Evolutionary conservation across 331 rosid genomes (phyloP).

Genomic region (Pyrus hybrid): DNA sequence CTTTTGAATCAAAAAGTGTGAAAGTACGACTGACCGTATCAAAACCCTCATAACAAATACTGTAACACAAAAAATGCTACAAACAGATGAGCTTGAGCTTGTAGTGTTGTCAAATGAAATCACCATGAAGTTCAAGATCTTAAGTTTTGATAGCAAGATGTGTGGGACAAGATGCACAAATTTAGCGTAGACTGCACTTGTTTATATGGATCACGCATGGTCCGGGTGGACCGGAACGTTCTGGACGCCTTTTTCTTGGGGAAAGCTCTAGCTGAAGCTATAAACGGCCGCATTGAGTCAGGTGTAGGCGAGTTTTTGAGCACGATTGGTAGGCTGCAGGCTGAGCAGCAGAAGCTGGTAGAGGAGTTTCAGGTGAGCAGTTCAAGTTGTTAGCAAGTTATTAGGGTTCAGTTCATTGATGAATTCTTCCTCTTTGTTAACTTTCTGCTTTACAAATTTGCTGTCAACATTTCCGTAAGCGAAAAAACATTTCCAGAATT

Average conservation of each 20-base stretch:
- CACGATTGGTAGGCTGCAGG: slow-evolving; percentile 71
- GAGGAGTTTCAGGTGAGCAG: slow-evolving; percentile 59
- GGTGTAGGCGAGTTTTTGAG: slow-evolving; percentile 68
- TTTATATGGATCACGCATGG: too few species aligned
- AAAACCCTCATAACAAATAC: too few species aligned
- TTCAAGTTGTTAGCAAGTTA: background rate
- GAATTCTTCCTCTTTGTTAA: background rate
- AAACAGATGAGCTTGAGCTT: too few species aligned
- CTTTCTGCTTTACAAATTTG: background rate
- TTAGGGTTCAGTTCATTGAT: background rate
- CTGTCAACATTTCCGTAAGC: background rate
- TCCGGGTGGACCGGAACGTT: background rate
- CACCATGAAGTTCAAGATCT: too few species aligned
- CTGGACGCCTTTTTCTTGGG: slow-evolving; percentile 90
- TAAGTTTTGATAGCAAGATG: too few species aligned
- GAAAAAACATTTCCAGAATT: background rate
- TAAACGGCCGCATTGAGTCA: slow-evolving; percentile 78
- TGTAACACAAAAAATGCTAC: too few species aligned
- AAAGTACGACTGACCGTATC: too few species aligned
- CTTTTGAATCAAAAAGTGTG: too few species aligned
- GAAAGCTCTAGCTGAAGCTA: slow-evolving; percentile 77
- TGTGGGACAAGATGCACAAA: too few species aligned
- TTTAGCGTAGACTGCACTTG: too few species aligned
- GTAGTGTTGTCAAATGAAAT: too few species aligned
- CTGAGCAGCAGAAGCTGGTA: slow-evolving; percentile 76